These are phyloP conservation scores for Hanseniaspora thailandica DNA, from an alignment of 805 yeast species.

Conservation along the genomic window DNA sequence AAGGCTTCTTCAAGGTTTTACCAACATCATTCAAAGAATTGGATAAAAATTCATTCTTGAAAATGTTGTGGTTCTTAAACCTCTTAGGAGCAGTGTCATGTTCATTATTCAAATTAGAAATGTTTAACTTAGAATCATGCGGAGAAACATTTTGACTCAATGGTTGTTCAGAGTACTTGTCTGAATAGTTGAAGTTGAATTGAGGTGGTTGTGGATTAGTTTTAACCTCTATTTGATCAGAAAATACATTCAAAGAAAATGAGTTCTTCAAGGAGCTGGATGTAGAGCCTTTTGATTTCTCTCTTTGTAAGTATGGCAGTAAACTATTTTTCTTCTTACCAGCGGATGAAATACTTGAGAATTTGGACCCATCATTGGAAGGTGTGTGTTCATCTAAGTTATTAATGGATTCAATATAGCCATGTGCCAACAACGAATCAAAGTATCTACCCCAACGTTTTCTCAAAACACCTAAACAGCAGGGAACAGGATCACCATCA, in stretches of 20 bases:
- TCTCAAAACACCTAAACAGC: conserved; percentile 48
- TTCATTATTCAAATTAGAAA: background rate
- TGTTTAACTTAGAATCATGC: background rate
- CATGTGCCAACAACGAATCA: conserved; percentile 47
- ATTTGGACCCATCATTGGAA: conserved; percentile 6
- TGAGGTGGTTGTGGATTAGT: background rate
- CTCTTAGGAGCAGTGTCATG: background rate
- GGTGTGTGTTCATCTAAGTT: conserved; percentile 21
- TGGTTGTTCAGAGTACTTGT: background rate
- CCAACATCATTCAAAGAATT: background rate
- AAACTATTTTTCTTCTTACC: background rate
- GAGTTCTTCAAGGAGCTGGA: conserved; percentile 6
- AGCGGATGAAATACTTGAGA: conserved; percentile 14
- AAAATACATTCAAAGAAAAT: background rate
- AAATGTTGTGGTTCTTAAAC: background rate
- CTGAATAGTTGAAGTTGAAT: background rate
- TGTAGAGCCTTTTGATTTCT: background rate
- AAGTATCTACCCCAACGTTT: conserved; percentile 72
- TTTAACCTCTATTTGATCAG: background rate
- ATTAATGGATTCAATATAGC: conserved; percentile 46
- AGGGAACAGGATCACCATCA: conserved; percentile 59
- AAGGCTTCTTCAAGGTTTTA: background rate
- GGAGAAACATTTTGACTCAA: conserved; percentile 1
- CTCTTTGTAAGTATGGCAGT: background rate
- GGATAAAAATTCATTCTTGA: background rate